Base-by-base conservation (phyloP, 176 grass and related monocot genomes). In the Aegilops umbellulata region DNA sequence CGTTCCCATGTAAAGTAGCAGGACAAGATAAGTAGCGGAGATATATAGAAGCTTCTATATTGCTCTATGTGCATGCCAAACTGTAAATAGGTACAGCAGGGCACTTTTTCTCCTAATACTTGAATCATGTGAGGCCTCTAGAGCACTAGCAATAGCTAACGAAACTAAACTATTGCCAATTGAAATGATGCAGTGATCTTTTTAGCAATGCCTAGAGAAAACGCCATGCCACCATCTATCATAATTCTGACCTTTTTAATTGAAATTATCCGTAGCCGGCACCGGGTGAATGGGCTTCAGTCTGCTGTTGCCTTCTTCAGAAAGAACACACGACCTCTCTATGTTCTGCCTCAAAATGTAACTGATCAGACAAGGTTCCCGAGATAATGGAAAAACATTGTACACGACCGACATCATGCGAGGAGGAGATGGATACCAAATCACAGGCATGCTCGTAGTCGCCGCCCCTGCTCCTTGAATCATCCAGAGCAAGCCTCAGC, bases 231-330 rank as follows among this genome's bases (percentile, higher is more conserved):
- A 74, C 49, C 85, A 58, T 17, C 26, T 64, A 58, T 36, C 22
- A 25, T 76, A 75, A 66, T 76, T 85, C 88, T 89, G n/a, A 90
- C 69, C 62, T 85, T 85, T 69, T 67, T 10, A 42, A 20, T 60
- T n/a, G 61, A 86, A 68, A 61, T 74, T 60, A 57, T 17, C 61
- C 83, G 10, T 6, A 36, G 9, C 19, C 38, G 12, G 76, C 73
- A 69, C 34, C 63, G 0, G 57, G 27, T 60, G 65, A 78, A 46
- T 78, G 72, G 62, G 46, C 34, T 3, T 17, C 29, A 42, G 55
- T 74, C 14, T 61, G 47, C 7, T 57, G 53, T 60, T 49, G 23
- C 60, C 49, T 47, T 86, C 70, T 69, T 90, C 49, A 5, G 10
- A 61, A 35, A 68, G 46, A 81, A 15, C 46, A 22, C 39, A n/a